Evolutionary conservation across 306 rosid genomes (phyloP).

Genomic region (Astragalus membranaceus): DNA sequence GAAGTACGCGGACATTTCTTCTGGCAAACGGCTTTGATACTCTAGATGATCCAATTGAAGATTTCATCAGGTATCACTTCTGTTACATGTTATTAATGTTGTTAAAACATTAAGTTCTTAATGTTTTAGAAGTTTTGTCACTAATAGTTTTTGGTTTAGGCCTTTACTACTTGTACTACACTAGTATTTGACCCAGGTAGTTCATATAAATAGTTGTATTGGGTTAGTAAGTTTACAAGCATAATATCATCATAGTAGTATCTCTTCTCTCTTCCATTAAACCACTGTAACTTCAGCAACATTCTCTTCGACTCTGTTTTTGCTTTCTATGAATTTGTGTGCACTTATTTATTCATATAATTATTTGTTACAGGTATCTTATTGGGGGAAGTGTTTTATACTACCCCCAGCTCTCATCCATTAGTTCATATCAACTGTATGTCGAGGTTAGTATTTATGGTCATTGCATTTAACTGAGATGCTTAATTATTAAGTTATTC

Average conservation of each 20-base stretch:
- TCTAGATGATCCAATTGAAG: constrained; percentile 60
- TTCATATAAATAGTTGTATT: not conserved
- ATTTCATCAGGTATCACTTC: constrained; percentile 67
- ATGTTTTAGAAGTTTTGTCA: constrained; percentile 8
- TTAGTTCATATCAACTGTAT: constrained; percentile 88
- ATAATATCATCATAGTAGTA: not conserved
- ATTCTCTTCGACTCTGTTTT: not conserved
- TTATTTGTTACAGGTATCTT: constrained; percentile 61
- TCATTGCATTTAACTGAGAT: constrained; percentile 7
- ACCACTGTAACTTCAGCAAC: not conserved
- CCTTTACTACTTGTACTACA: not conserved
- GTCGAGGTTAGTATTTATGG: constrained; percentile 75
- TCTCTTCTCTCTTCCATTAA: constrained; percentile 4
- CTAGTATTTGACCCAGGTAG: constrained; percentile 11
- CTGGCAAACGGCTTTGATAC: constrained; percentile 70
- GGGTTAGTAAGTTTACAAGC: not conserved
- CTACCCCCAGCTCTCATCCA: constrained; percentile 95
- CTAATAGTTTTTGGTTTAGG: not conserved
- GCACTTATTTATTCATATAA: constrained; percentile 20
- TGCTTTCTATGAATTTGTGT: constrained; percentile 19
- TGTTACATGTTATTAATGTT: constrained; percentile 15
- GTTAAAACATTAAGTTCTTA: constrained; percentile 3
- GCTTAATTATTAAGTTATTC: constrained; percentile 20
- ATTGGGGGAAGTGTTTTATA: constrained; percentile 92
- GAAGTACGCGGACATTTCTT: constrained; percentile 72